Percentiles rank a stretch among this genome's conserved stretches.
Evolutionary conservation across 345 rosid genomes (phyloP).

Genomic region (Salix caprea): DNA sequence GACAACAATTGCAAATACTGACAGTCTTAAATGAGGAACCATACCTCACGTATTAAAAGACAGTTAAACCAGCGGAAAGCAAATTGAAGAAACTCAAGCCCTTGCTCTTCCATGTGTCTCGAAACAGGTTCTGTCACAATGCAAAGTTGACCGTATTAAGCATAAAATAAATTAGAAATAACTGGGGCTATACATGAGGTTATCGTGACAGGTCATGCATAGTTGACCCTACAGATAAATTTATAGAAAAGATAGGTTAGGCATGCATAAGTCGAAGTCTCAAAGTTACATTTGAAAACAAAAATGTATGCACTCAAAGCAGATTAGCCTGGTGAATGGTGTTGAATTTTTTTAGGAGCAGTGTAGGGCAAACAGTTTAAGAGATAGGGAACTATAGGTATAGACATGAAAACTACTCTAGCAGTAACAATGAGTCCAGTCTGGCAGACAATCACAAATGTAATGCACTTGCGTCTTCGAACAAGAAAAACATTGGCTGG

Average conservation of each 20-base stretch:
- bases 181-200: neutral
- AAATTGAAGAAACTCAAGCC: conserved; percentile 94
- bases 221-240: neutral
- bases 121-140: conserved; percentile 79
- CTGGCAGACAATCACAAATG: neutral
- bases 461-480: neutral
- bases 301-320: neutral
- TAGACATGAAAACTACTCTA: neutral
- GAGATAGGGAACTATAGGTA: neutral
- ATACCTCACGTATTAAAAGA: conserved; percentile 91
- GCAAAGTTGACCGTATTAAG: neutral
- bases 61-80: conserved; percentile 99
- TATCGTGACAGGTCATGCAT: neutral
- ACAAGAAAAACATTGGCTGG: neutral
- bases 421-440: neutral
- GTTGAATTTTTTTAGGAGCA: neutral
- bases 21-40: conserved; percentile 9
- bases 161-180: neutral
- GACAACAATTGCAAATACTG: neutral
- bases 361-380: neutral
- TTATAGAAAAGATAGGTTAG: neutral
- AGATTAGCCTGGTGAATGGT: neutral
- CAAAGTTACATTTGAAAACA: neutral
- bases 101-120: conserved; percentile 92
- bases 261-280: neutral